Evolutionary conservation across 495 filamentous ascomycete genomes (phyloP), one percentile per base, ranked within the genome.

Genomic region (Aspergillus carlsbadensis): DNA sequence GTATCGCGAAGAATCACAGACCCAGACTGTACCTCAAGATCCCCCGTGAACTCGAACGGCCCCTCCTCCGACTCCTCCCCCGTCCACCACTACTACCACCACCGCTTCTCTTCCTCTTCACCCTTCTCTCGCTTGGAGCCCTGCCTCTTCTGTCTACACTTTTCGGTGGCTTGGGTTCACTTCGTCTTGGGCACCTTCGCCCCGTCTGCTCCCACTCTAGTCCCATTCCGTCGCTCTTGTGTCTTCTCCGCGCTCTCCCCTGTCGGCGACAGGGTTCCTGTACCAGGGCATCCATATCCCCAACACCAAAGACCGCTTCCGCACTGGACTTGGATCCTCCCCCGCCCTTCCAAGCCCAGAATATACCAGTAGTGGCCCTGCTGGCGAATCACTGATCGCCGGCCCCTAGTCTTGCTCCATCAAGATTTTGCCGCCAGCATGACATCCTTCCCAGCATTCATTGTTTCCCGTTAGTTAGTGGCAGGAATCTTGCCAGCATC

Each of bases 381-480:
- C 36, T 57, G 56, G 61, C 62, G 54, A 58, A 57, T 49, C 52
- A 47, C 42, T 54, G 36, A 40, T 50, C 52, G 11, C 31, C 33
- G 22, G 22, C 42, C 54, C 47, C 21, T 39, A 36, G 40, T 41
- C 60, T 59, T 47, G 43, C 47, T 41, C 29, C 55, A 58, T 47
- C 58, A 56, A 54, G 56, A 55, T 64, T 68, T 64, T 66, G 61
- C 51, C 66, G 65, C 59, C 52, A 57, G 61, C 57, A 53, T 61
- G 62, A 62, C 56, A 63, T 61, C 48, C 44, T 51, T 64, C 54
- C 47, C 54, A 60, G 58, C 56, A 49, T 60, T 53, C 56, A 53
- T 61, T 61, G 53, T 61, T 59, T 58, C 57, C 55, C 54, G 46
- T 63, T 63, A 68, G 46, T 63, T 63, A 68, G 65, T 65, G 62